phyloP scores from a whole-genome alignment of 352 stramenopile species.

The Globisporangium uncinulatum region DNA sequence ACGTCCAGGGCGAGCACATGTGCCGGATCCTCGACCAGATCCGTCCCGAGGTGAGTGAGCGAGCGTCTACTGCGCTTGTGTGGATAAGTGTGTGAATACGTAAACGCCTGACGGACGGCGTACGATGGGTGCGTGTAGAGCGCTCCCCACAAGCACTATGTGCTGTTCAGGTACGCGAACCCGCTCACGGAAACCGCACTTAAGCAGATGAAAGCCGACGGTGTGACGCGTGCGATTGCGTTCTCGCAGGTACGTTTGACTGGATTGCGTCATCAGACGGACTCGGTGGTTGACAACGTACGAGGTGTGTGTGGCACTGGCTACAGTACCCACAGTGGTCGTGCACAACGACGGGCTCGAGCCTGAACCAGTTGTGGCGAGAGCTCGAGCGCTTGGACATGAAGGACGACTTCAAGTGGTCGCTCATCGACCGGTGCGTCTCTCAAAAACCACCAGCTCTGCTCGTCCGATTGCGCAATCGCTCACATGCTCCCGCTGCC shows the following conservation, averaged over 20 bases:
- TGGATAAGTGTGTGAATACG: no score
- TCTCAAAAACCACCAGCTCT: neutral
- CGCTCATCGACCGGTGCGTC: slow-evolving; percentile 60
- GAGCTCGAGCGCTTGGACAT: slow-evolving; percentile 86
- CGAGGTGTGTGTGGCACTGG: neutral
- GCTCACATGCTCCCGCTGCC: slow-evolving; percentile 13
- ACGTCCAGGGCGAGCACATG: slow-evolving; percentile 91
- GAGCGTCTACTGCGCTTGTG: neutral
- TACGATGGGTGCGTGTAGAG: slow-evolving; percentile 23
- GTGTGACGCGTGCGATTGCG: slow-evolving; percentile 94
- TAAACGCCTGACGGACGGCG: no score
- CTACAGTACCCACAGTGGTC: slow-evolving; percentile 96
- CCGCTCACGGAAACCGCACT: slow-evolving; percentile 96
- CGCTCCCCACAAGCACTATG: slow-evolving; percentile 92
- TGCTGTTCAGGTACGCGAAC: slow-evolving; percentile 98
- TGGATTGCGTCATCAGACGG: no score
- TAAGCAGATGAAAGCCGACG: slow-evolving; percentile 92
- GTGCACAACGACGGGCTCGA: slow-evolving; percentile 96
- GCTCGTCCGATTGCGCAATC: no score
- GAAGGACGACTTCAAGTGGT: slow-evolving; percentile 78
- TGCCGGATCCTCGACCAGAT: slow-evolving; percentile 86
- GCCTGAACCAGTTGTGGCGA: slow-evolving; percentile 89
- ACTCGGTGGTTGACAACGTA: no score
- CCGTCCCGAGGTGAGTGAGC: slow-evolving; percentile 50
- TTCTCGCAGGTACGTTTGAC: slow-evolving; percentile 80